phyloP scores from a whole-genome alignment of 176 grass and related monocot species.

The Avena eriantha region DNA sequence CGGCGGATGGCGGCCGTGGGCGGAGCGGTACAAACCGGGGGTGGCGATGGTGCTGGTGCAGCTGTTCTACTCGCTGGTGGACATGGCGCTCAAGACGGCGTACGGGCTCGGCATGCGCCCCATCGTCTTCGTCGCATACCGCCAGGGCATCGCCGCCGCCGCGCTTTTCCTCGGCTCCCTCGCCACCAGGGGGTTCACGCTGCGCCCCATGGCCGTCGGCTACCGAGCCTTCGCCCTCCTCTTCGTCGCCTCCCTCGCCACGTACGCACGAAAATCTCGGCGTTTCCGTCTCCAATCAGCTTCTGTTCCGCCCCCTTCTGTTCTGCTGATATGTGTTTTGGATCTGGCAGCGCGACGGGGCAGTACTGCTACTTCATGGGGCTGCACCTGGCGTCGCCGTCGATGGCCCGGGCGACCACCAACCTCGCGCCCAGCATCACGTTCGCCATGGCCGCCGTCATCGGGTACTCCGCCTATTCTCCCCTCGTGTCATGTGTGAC shows the following conservation, averaged over 20 bases:
- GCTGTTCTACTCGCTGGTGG: constrained; percentile 63
- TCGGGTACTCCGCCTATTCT: constrained; percentile 18
- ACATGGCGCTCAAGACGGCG: constrained; percentile 57
- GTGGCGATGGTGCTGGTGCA: constrained; percentile 60
- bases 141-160: constrained; percentile 57
- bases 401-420: constrained; percentile 59
- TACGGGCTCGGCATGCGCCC: constrained; percentile 55
- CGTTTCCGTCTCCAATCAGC: not conserved
- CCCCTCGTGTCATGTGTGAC: not conserved
- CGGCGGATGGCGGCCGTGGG: not conserved
- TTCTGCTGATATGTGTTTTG: not conserved
- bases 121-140: constrained; percentile 65
- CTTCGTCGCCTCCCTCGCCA: constrained; percentile 56
- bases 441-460: constrained; percentile 47
- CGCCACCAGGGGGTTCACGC: constrained; percentile 41
- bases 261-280: not conserved
- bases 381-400: constrained; percentile 53
- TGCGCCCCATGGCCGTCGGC: constrained; percentile 48
- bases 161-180: constrained; percentile 51
- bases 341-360: constrained; percentile 39
- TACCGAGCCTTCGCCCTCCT: constrained; percentile 37
- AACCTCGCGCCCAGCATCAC: constrained; percentile 57
- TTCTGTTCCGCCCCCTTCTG: not conserved
- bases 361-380: constrained; percentile 58
- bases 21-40: constrained; percentile 38